Percentiles rank a stretch among this genome's conserved stretches.
Conservation (phyloP, 169 alveolate genomes). For the Eimeria maxima region DNA sequence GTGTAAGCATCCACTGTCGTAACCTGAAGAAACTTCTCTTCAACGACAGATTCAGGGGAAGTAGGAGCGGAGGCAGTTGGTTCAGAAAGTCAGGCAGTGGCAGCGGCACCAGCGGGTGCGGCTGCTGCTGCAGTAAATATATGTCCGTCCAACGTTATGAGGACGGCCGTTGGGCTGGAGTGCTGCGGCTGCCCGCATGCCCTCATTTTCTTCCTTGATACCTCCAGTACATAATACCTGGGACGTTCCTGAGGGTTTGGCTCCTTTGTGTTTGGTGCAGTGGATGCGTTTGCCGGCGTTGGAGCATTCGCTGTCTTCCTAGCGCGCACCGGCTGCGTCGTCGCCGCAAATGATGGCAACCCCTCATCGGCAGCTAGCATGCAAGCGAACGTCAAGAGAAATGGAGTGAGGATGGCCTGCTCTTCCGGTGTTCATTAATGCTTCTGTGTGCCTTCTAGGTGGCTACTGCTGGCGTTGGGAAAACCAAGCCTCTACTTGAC, state of each 20-base stretch:
- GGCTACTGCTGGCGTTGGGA: background rate
- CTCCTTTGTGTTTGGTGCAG: conserved; percentile 44
- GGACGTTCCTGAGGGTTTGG: background rate
- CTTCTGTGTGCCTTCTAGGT: background rate
- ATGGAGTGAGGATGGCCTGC: conserved; percentile 86
- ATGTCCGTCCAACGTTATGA: background rate
- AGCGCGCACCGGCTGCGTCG: conserved; percentile 92
- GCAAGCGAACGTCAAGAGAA: conserved; percentile 89
- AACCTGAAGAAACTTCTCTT: conserved; percentile 1
- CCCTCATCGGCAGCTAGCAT: conserved; percentile 91
- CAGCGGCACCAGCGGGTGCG: background rate
- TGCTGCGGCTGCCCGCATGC: background rate
- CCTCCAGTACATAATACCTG: background rate
- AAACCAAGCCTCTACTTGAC: background rate
- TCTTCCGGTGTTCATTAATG: background rate
- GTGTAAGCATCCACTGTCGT: conserved; percentile 84
- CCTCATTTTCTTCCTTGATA: background rate
- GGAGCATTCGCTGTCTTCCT: conserved; percentile 94
- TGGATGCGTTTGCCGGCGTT: conserved; percentile 95
- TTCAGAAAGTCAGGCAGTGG: background rate
- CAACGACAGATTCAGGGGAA: background rate
- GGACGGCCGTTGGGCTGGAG: background rate
- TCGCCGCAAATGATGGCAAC: conserved; percentile 94
- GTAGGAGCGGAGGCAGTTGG: background rate
- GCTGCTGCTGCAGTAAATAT: background rate